These are phyloP conservation scores for Phlegmacium glaucopus DNA, from an alignment of 768 basidiomycete genomes.

Conservation along the genomic window DNA sequence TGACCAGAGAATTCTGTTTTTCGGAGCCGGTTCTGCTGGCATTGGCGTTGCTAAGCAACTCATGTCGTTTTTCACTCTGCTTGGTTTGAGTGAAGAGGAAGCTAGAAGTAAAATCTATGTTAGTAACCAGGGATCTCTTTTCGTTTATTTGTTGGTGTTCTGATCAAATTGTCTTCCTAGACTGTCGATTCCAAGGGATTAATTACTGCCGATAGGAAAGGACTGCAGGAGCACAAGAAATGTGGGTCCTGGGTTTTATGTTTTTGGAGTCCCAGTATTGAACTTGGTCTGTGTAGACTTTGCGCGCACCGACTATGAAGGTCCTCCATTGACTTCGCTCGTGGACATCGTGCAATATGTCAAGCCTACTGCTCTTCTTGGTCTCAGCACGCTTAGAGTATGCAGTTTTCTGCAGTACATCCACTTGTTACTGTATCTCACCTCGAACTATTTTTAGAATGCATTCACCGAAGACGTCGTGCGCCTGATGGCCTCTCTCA, in stretches of 20 bases:
- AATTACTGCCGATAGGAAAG: conserved; percentile 65
- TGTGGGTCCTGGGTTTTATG: conserved; percentile 33
- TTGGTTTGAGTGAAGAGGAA: conserved; percentile 62
- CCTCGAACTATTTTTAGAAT: conserved; percentile 27
- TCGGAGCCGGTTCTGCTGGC: conserved; percentile 88
- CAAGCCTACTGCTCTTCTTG: conserved; percentile 75
- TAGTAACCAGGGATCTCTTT: conserved; percentile 10
- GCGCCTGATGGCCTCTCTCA: conserved; percentile 58
- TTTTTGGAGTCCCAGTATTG: conserved; percentile 27
- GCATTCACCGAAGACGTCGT: conserved; percentile 68
- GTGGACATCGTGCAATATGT: conserved; percentile 67
- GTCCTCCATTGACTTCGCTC: conserved; percentile 57
- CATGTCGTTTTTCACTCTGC: conserved; percentile 74
- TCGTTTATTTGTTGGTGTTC: conserved; percentile 3
- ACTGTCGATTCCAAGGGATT: conserved; percentile 78
- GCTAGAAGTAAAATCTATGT: conserved; percentile 69
- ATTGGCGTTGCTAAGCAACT: conserved; percentile 87
- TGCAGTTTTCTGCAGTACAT: conserved; percentile 3
- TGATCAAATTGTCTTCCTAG: conserved; percentile 25
- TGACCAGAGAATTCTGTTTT: conserved; percentile 83
- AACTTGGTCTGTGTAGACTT: conserved; percentile 57
- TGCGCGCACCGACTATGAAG: conserved; percentile 66
- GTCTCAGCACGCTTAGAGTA: conserved; percentile 59
- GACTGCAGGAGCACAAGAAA: conserved; percentile 71
- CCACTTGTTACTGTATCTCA: background rate